Evolutionary conservation across 1,284 basidiomycete species (phyloP).

Genomic region (Sporisorium scitamineum): DNA sequence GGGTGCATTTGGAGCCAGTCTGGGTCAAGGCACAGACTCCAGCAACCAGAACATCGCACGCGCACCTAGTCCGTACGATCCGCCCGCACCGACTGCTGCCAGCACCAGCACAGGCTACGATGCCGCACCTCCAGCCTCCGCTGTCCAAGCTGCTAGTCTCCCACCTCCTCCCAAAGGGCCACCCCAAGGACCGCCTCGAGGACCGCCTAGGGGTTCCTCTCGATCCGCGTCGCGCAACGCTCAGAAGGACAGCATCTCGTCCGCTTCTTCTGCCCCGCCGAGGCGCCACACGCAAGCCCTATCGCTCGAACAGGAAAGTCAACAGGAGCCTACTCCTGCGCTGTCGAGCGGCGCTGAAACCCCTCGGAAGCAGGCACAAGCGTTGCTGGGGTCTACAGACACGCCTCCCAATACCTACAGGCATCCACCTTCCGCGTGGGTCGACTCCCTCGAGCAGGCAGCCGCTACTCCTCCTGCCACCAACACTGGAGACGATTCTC

Average conservation of each 20-base stretch:
- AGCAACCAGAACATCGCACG: constrained; percentile 10
- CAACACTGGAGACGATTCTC: constrained; percentile 23
- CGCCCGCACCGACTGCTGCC: constrained; percentile 15
- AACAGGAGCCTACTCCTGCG: constrained; percentile 6
- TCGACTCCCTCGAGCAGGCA: constrained; percentile 45
- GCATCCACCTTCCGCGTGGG: constrained; percentile 29
- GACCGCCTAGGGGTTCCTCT: constrained; percentile 47
- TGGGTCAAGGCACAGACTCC: background rate
- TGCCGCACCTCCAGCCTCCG: constrained; percentile 7
- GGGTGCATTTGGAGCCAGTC: background rate
- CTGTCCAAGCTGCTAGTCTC: constrained; percentile 5
- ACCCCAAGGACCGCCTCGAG: constrained; percentile 33
- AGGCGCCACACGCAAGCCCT: constrained; percentile 12
- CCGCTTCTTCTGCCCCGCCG: constrained; percentile 15
- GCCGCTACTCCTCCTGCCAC: constrained; percentile 40
- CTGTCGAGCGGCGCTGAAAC: constrained; percentile 11
- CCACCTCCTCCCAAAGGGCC: constrained; percentile 27
- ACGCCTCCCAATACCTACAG: constrained; percentile 36
- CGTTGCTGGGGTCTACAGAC: constrained; percentile 16
- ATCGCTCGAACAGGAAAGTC: constrained; percentile 37
- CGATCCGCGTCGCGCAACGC: constrained; percentile 39
- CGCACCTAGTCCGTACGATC: constrained; percentile 40
- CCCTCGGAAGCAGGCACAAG: constrained; percentile 6
- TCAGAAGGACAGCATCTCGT: constrained; percentile 4
- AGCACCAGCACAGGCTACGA: constrained; percentile 5